These are phyloP conservation scores for Talaromyces pinophilus DNA, from an alignment of 2,329 filamentous ascomycete genomes.

Conservation along the genomic window DNA sequence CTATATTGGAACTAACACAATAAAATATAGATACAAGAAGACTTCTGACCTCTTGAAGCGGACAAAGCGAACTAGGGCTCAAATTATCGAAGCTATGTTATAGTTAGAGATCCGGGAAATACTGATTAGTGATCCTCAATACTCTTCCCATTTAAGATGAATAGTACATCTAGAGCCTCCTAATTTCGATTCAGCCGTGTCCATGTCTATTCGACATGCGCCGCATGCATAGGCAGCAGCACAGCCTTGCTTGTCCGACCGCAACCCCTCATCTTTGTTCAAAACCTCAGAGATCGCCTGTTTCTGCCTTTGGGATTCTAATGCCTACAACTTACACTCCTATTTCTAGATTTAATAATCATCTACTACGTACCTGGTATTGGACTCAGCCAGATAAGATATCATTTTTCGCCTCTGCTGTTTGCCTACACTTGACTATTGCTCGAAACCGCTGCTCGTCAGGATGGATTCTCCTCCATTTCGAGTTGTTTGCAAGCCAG, in stretches of 20 bases:
- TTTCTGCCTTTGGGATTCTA: background rate
- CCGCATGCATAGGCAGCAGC: background rate
- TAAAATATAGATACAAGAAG: background rate
- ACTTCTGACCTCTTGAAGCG: slow-evolving; percentile 1
- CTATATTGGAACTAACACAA: background rate
- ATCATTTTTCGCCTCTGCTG: background rate
- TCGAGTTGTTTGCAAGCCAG: background rate
- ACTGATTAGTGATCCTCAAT: background rate
- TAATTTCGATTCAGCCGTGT: background rate
- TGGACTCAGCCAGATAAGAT: background rate
- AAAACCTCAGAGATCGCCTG: background rate
- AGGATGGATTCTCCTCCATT: background rate
- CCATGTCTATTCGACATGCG: background rate
- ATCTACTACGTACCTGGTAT: background rate
- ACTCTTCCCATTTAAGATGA: background rate
- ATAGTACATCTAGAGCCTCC: background rate
- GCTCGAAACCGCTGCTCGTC: background rate
- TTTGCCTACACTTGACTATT: background rate
- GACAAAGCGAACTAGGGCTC: slow-evolving; percentile 1
- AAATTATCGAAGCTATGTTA: slow-evolving; percentile 8
- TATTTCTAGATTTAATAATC: background rate
- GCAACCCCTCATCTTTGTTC: background rate
- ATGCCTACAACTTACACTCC: background rate
- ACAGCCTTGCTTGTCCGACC: background rate
- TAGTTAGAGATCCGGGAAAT: background rate